These are phyloP conservation scores for Bonia amplexicaulis DNA, from an alignment of 176 grass and related monocot genomes.

Conservation along the genomic window DNA sequence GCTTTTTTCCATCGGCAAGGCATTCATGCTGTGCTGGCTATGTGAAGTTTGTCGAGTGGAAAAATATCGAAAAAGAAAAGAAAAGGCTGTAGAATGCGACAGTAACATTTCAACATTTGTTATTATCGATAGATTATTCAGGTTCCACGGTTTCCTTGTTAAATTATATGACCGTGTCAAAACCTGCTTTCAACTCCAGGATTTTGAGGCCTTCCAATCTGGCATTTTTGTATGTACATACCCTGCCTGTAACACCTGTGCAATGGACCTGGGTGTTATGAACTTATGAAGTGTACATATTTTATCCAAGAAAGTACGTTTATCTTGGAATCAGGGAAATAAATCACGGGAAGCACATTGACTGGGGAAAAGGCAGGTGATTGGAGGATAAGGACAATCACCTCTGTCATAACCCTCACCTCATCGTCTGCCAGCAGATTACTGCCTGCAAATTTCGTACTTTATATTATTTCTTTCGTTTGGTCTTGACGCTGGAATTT, in stretches of 20 bases:
- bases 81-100: background rate
- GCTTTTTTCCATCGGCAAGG: constrained; percentile 1
- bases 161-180: background rate
- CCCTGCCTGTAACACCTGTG: background rate
- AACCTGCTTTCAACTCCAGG: background rate
- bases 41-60: background rate
- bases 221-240: background rate
- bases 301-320: background rate
- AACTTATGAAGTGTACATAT: background rate
- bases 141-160: background rate
- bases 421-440: background rate
- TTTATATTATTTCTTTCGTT: background rate
- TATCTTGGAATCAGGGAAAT: constrained; percentile 9
- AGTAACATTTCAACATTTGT: constrained; percentile 10
- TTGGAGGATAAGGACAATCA: background rate
- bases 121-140: constrained; percentile 26
- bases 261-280: background rate
- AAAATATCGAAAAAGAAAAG: background rate
- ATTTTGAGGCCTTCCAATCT: background rate
- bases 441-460: background rate
- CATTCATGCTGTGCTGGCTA: constrained; percentile 21
- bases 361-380: background rate
- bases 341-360: constrained; percentile 22
- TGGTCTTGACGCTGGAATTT: background rate
- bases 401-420: background rate